phyloP scores from a whole-genome alignment of 306 rosid species.

The Chamaecrista fasciculata region DNA sequence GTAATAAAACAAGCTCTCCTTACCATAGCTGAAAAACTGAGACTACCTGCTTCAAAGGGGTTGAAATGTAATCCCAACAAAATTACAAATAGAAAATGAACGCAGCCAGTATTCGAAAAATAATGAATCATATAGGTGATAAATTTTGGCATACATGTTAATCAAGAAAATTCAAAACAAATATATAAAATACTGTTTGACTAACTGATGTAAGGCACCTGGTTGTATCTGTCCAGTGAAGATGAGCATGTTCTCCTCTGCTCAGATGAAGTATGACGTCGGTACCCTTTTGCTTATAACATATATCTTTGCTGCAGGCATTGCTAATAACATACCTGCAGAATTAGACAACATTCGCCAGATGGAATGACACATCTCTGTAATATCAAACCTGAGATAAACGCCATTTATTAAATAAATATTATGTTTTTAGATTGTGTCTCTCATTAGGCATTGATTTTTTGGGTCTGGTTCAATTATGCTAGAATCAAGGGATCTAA shows the following conservation, averaged over 20 bases:
- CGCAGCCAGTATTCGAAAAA: background rate
- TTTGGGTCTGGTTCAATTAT: background rate
- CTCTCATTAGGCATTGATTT: no score
- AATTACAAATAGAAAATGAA: background rate
- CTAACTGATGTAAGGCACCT: slow-evolving; percentile 41
- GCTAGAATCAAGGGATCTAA: no score
- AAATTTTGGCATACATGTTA: background rate
- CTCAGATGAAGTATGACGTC: slow-evolving; percentile 54
- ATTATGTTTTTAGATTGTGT: no score
- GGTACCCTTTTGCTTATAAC: slow-evolving; percentile 87
- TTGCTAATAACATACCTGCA: slow-evolving; percentile 90
- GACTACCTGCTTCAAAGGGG: background rate
- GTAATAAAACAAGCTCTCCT: background rate
- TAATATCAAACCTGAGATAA: background rate
- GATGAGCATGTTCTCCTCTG: slow-evolving; percentile 78
- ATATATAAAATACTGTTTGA: background rate
- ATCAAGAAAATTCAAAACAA: background rate
- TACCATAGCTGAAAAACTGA: background rate
- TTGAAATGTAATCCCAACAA: background rate
- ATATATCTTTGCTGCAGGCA: slow-evolving; percentile 82
- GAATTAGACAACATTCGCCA: slow-evolving; percentile 28
- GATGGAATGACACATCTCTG: background rate
- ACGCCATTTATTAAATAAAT: background rate
- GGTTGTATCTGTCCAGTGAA: slow-evolving; percentile 81
- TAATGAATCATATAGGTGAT: background rate